These are phyloP conservation scores for Pelagomonas calceolata DNA, from an alignment of 108 stramenopile species.

Conservation along the genomic window DNA sequence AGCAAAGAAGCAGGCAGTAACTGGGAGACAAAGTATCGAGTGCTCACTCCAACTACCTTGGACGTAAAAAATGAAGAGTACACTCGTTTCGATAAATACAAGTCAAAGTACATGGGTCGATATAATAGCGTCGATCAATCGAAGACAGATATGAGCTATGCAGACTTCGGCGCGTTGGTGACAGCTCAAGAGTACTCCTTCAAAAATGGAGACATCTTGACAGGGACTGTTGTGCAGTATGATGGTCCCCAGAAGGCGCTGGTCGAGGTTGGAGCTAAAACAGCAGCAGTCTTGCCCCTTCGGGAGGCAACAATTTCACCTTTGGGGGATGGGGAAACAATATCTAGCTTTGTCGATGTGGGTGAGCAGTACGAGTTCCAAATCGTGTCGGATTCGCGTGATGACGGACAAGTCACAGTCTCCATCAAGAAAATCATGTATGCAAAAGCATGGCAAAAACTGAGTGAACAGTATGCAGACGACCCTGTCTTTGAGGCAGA, in stretches of 20 bases:
- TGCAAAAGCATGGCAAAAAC: constrained; percentile 75
- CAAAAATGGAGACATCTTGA: constrained; percentile 23
- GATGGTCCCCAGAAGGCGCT: constrained; percentile 22
- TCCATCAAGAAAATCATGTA: constrained; percentile 76
- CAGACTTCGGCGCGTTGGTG: neutral
- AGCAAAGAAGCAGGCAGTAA: too few relatives aligned
- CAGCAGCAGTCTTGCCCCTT: constrained; percentile 73
- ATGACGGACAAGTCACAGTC: constrained; percentile 76
- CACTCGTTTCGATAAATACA: neutral
- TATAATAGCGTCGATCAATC: neutral
- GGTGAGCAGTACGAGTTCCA: constrained; percentile 68
- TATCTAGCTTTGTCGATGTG: constrained; percentile 58
- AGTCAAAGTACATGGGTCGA: neutral
- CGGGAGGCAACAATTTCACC: constrained; percentile 59
- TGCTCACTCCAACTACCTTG: neutral
- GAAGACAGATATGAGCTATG: neutral
- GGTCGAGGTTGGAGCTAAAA: constrained; percentile 75
- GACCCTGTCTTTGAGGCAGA: constrained; percentile 79
- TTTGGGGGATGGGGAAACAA: constrained; percentile 38
- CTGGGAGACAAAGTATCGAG: neutral
- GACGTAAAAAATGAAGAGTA: neutral
- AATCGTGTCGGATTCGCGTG: constrained; percentile 87
- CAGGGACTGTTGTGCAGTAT: constrained; percentile 25
- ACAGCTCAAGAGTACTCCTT: constrained; percentile 4
- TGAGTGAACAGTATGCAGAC: constrained; percentile 49